These are phyloP conservation scores for Ulota crispa DNA, from an alignment of 225 moss, liverwort and hornwort genomes.

Conservation along the genomic window DNA sequence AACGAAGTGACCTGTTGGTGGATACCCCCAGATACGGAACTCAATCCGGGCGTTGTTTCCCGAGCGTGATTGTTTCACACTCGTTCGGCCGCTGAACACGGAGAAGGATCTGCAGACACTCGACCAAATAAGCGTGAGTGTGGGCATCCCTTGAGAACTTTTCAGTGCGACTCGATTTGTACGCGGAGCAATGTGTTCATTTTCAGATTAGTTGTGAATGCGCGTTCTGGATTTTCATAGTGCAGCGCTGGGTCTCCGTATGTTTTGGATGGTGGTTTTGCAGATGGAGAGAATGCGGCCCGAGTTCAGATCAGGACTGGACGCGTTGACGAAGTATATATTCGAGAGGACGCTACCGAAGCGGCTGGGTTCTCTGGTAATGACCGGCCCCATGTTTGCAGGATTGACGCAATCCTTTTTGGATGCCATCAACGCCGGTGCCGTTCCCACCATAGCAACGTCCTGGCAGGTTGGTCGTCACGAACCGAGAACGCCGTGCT, in stretches of 20 bases:
- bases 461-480: slow-evolving; percentile 76
- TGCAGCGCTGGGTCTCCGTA: neutral
- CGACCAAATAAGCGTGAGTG: slow-evolving; percentile 71
- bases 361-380: slow-evolving; percentile 79
- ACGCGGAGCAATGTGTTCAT: too few species aligned
- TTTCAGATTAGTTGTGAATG: neutral
- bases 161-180: too few species aligned
- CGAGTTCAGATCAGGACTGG: slow-evolving; percentile 76
- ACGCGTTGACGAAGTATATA: slow-evolving; percentile 73
- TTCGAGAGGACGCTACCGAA: slow-evolving; percentile 84
- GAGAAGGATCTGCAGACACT: slow-evolving; percentile 86
- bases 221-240: neutral
- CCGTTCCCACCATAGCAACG: slow-evolving; percentile 88
- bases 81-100: slow-evolving; percentile 85
- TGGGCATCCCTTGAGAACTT: neutral
- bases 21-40: slow-evolving; percentile 66
- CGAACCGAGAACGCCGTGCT: too few species aligned
- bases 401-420: slow-evolving; percentile 87
- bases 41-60: slow-evolving; percentile 87
- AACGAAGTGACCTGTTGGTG: neutral
- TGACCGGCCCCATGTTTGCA: slow-evolving; percentile 92
- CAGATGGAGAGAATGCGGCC: slow-evolving; percentile 91
- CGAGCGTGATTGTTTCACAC: slow-evolving; percentile 86
- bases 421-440: slow-evolving; percentile 82
- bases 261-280: neutral